Evolutionary conservation across 768 basidiomycete genomes (phyloP).

Genomic region (Hemileccinum rubropunctum): DNA sequence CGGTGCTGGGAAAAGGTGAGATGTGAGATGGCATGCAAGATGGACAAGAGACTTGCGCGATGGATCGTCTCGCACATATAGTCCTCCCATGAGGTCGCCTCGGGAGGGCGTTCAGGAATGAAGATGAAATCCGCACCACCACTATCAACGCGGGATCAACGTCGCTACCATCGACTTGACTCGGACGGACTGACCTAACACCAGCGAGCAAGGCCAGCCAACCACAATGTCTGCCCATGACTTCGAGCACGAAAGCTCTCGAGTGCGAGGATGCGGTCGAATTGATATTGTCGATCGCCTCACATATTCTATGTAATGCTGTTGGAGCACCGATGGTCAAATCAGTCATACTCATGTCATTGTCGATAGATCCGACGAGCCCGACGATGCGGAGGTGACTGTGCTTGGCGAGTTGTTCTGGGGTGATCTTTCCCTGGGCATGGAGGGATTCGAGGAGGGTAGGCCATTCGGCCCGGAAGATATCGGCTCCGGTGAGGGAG

Average conservation of each 20-base stretch:
- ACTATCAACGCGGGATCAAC: slow-evolving; percentile 36
- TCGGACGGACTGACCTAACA: slow-evolving; percentile 58
- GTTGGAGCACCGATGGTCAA: slow-evolving; percentile 96
- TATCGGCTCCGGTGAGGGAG: slow-evolving; percentile 92
- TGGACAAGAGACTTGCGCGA: slow-evolving; percentile 48
- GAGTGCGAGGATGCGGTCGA: slow-evolving; percentile 96
- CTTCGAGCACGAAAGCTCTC: slow-evolving; percentile 95
- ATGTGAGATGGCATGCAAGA: neutral
- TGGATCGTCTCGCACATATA: slow-evolving; percentile 86
- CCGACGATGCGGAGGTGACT: slow-evolving; percentile 93
- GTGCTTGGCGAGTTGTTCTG: slow-evolving; percentile 66
- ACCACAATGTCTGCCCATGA: slow-evolving; percentile 99
- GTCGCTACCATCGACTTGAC: neutral
- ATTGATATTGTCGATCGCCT: slow-evolving; percentile 97
- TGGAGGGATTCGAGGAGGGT: slow-evolving; percentile 69
- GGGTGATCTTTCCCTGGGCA: slow-evolving; percentile 71
- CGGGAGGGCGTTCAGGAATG: slow-evolving; percentile 91
- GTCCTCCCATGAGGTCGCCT: slow-evolving; percentile 79
- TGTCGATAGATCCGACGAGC: slow-evolving; percentile 98
- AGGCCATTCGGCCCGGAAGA: slow-evolving; percentile 94
- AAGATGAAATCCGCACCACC: slow-evolving; percentile 96
- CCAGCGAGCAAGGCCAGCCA: slow-evolving; percentile 95
- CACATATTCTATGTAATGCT: slow-evolving; percentile 94
- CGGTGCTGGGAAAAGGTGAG: slow-evolving; percentile 63
- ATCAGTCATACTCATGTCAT: slow-evolving; percentile 98